Base-by-base conservation (phyloP, 2,329 filamentous ascomycete genomes). In the Didymosphaeria variabile region DNA sequence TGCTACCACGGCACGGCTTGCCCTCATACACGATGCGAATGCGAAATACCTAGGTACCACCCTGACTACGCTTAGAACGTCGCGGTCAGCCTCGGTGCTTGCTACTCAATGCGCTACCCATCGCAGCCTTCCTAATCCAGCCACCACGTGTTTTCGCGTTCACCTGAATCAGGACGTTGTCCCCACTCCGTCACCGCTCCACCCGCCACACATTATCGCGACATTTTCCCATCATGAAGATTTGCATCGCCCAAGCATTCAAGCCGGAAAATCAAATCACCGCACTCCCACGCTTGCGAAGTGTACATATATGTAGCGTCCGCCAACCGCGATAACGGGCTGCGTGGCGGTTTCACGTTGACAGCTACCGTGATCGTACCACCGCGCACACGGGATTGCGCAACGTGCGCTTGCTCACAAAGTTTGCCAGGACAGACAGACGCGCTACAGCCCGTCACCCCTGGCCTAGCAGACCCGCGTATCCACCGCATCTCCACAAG, bases 91-190 rank as follows among this genome's bases (percentile, higher is more conserved):
- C 21, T 13, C 44, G 44, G 44, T 29, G 21, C 21, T 29, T 29
- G 34, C 34, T 12, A 10, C 34, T n/a, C 21, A 8, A 21, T 19
- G n/a, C n/a, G 44, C 44, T 46, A 46, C 10, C 21, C 19, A 26
- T 15, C 46, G n/a, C 40, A 5, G 9, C 26, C 13, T 31, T 8
- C 46, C 26, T 12, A 49, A 13, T 49, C 21, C 6, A n/a, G 15
- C 8, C 23, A 49, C 46, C 49, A 52, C 49, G 49, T 52, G 49
- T 12, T 38, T 23, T 52, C 49, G 49, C 26, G 46, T 49, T 26
- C 46, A 32, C 46, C 46, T 29, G 26, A 29, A 29, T 29, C 26
- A 29, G 26, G 26, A 29, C 26, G 19, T 23, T 29, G 23, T 46
- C 44, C 21, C 44, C 12, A 40, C 38, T 40, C n/a, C 38, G 15